Evolutionary conservation across 1,139 yeast species (phyloP).

Genomic region (Torulaspora globosa): DNA sequence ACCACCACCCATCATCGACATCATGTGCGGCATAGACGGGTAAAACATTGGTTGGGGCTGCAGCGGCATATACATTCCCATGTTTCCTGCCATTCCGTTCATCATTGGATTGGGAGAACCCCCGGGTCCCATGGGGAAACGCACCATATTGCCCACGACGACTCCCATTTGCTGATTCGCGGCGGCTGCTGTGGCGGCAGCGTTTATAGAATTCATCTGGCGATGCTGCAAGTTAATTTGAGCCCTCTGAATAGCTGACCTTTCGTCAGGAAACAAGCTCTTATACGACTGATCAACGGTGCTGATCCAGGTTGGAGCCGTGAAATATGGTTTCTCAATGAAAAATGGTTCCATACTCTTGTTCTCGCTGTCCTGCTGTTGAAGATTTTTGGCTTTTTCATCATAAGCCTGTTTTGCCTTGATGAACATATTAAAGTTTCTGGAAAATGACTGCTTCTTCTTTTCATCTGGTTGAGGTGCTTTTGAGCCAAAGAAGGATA

Average conservation of each 20-base stretch:
- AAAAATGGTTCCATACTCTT: slow-evolving; percentile 36
- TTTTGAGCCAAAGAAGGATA: slow-evolving; percentile 31
- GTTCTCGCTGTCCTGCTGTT: slow-evolving; percentile 14
- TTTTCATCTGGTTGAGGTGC: slow-evolving; percentile 45
- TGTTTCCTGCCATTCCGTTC: slow-evolving; percentile 25
- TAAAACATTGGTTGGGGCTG: slow-evolving; percentile 37
- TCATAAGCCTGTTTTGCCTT: slow-evolving; percentile 38
- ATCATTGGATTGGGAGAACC: slow-evolving; percentile 29
- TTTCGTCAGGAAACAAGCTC: slow-evolving; percentile 43
- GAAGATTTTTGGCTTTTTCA: slow-evolving; percentile 34
- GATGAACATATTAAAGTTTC: slow-evolving; percentile 57
- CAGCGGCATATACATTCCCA: slow-evolving; percentile 36
- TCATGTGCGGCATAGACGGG: slow-evolving; percentile 35
- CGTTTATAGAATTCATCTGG: slow-evolving; percentile 30
- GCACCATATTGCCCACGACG: slow-evolving; percentile 29
- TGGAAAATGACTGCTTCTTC: slow-evolving; percentile 39
- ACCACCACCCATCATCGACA: slow-evolving; percentile 28
- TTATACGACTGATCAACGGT: slow-evolving; percentile 54
- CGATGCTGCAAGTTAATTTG: slow-evolving; percentile 35
- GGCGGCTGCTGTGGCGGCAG: slow-evolving; percentile 21
- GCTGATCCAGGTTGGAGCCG: slow-evolving; percentile 78
- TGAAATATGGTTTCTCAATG: slow-evolving; percentile 62
- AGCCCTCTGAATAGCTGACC: slow-evolving; percentile 29
- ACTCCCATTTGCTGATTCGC: slow-evolving; percentile 26
- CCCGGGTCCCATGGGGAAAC: slow-evolving; percentile 30